Conservation (phyloP, 1,284 basidiomycete species). For the Mixia osmundae region DNA sequence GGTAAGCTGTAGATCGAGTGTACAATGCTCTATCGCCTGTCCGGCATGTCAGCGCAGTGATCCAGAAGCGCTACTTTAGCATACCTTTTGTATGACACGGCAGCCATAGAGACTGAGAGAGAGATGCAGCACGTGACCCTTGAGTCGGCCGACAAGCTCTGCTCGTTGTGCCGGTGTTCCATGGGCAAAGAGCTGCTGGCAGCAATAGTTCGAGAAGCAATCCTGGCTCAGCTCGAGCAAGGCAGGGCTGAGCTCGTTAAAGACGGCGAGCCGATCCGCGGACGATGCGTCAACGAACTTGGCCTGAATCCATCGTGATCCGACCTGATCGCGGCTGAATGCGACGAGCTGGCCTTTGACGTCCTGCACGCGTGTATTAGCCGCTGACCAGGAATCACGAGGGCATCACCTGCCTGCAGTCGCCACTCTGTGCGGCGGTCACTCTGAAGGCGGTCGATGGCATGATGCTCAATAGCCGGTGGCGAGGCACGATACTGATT, state of each 20-base stretch:
- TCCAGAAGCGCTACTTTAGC: background rate
- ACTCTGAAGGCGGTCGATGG: too few species aligned
- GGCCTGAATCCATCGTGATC: conserved; percentile 65
- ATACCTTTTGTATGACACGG: conserved; percentile 26
- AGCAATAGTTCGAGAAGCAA: conserved; percentile 92
- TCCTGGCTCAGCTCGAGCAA: conserved; percentile 64
- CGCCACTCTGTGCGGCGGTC: too few species aligned
- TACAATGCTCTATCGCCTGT: conserved; percentile 63
- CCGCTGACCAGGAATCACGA: background rate
- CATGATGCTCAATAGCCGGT: too few species aligned
- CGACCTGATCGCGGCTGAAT: conserved; percentile 78
- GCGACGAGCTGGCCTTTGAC: conserved; percentile 70
- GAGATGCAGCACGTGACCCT: conserved; percentile 50
- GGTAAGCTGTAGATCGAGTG: conserved; percentile 45
- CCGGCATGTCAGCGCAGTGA: too few species aligned
- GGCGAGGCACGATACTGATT: too few species aligned
- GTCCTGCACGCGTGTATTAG: conserved; percentile 35
- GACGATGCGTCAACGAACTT: conserved; percentile 16
- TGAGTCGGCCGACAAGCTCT: conserved; percentile 54
- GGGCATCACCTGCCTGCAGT: background rate
- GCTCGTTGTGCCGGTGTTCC: conserved; percentile 43
- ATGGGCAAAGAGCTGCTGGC: conserved; percentile 86
- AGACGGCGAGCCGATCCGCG: conserved; percentile 30
- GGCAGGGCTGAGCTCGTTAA: conserved; percentile 71
- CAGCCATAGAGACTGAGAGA: conserved; percentile 92